Evolutionary conservation across 2,329 filamentous ascomycete genomes (phyloP), one percentile per base, ranked within the genome.

Genomic region (Microsporum ferrugineum): DNA sequence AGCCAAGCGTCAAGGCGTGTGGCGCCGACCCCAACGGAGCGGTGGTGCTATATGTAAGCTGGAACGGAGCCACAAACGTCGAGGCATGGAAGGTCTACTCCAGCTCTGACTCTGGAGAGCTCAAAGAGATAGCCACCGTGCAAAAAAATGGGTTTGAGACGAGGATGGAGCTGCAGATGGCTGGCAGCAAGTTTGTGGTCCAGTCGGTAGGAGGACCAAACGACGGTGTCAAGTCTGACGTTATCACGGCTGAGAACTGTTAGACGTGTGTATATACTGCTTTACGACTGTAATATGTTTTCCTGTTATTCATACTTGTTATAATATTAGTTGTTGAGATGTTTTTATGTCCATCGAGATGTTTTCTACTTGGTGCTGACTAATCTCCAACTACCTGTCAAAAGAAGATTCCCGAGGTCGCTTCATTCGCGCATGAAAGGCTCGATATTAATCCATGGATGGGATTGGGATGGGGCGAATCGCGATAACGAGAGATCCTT

Each of bases 31-130:
- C 33, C 8, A 31, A 39, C 10, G 57, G 57, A 4, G 27, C 31
- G 29, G 29, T 53, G n/a, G 31, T 33, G 23, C 57, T 61, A 10
- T 63, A 63, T 51, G 58, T 63, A 39, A 65, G 63, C 51, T 65
- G 63, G 63, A 65, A 65, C 33, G 63, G 63, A 5, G 63, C 62
- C 3, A 65, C 63, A 14, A 53, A 57, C 17, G 56, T 60, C 6
- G 17, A 60, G 8, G 57, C 58, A 10, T 65, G 62, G 63, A 58
- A 49, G 14, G 17, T 63, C 14, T 61, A n/a, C 56, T 14, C 27
- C 34, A 31, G 43, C 27, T 56, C 60, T 5, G 36, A 43, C 12
- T 41, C 27, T 3, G 36, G 57, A 7, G 8, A n/a, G 33, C 45
- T 36, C 12, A 41, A 56, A n/a, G 14, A 41, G 12, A 23, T 55